Evolutionary conservation across 2,329 filamentous ascomycete species (phyloP).

Genomic region (Alternaria triticina): DNA sequence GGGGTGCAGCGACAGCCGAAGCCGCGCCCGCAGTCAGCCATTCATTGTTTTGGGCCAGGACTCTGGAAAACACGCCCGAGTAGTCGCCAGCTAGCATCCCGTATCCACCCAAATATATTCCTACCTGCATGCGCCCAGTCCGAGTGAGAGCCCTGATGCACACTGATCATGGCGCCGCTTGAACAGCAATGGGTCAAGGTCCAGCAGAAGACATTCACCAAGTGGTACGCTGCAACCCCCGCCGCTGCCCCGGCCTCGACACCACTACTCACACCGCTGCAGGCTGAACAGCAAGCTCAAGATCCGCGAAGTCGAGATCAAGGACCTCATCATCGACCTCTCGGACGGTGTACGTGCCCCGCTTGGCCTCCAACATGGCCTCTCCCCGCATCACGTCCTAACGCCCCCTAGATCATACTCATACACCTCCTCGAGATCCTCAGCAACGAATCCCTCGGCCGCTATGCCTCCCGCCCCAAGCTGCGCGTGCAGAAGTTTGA

Average conservation of each 20-base stretch:
- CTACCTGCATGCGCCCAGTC: conserved; percentile 26
- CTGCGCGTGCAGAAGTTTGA: conserved; percentile 96
- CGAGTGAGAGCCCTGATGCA: conserved; percentile 33
- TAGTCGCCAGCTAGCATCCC: conserved; percentile 25
- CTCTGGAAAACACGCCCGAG: conserved; percentile 30
- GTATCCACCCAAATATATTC: conserved; percentile 22
- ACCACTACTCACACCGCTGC: conserved; percentile 31
- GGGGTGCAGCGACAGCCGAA: conserved; percentile 33
- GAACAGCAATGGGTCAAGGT: conserved; percentile 75
- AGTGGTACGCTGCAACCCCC: conserved; percentile 70
- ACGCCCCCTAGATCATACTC: conserved; percentile 73
- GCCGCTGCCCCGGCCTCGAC: conserved; percentile 11
- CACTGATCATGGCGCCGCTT: conserved; percentile 52
- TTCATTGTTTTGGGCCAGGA: conserved; percentile 36
- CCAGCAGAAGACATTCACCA: conserved; percentile 99
- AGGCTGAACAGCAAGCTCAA: conserved; percentile 97
- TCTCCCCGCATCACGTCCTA: conserved; percentile 11
- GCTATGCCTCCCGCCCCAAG: conserved; percentile 96
- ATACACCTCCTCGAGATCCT: conserved; percentile 98
- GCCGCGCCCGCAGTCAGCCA: conserved; percentile 32
- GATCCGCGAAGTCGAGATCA: conserved; percentile 76
- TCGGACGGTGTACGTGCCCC: conserved; percentile 81
- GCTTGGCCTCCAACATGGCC: conserved; percentile 9
- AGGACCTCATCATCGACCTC: conserved; percentile 86
- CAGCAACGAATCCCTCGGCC: conserved; percentile 89